Evolutionary conservation across 371 early-diverging fungal genomes (phyloP).

Genomic region (Actinomucor elegans): DNA sequence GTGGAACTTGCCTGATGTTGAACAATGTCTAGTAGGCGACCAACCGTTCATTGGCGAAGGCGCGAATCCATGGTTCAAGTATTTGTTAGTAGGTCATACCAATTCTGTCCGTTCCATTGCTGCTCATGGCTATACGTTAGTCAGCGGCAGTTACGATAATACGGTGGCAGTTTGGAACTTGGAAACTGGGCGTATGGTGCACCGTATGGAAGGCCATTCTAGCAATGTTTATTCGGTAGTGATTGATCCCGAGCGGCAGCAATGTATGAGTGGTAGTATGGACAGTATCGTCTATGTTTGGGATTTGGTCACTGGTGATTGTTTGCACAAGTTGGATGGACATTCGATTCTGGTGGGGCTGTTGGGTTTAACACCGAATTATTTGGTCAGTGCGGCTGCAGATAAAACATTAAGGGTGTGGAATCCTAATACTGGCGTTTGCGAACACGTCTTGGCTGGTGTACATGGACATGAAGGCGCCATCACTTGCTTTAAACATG

Average conservation of each 20-base stretch:
- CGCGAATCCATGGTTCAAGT: conserved; percentile 62
- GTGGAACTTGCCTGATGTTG: conserved; percentile 86
- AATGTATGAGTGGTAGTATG: conserved; percentile 91
- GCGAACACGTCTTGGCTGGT: conserved; percentile 62
- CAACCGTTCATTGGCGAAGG: conserved; percentile 31
- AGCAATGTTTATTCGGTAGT: conserved; percentile 91
- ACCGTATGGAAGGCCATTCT: conserved; percentile 81
- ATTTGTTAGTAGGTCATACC: conserved; percentile 81
- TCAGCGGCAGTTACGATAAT: conserved; percentile 94
- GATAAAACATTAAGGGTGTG: conserved; percentile 96
- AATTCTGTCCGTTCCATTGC: conserved; percentile 93
- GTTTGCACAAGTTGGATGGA: conserved; percentile 69
- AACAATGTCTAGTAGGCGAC: neutral
- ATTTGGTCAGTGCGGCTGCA: conserved; percentile 94
- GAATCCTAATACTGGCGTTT: conserved; percentile 76
- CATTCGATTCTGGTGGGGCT: conserved; percentile 93
- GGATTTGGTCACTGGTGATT: conserved; percentile 80
- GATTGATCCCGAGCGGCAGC: conserved; percentile 68
- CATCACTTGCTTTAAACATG: conserved; percentile 95
- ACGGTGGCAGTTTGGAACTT: conserved; percentile 94
- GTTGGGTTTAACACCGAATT: conserved; percentile 76
- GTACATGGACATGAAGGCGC: conserved; percentile 75
- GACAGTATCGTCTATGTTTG: conserved; percentile 93
- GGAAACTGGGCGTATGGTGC: conserved; percentile 62
- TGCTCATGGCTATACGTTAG: conserved; percentile 77